Percentiles rank a stretch among this genome's conserved stretches.
These are phyloP conservation scores for Penicillium psychrosexuale DNA, from an alignment of 2,329 filamentous ascomycete species.

Conservation along the genomic window DNA sequence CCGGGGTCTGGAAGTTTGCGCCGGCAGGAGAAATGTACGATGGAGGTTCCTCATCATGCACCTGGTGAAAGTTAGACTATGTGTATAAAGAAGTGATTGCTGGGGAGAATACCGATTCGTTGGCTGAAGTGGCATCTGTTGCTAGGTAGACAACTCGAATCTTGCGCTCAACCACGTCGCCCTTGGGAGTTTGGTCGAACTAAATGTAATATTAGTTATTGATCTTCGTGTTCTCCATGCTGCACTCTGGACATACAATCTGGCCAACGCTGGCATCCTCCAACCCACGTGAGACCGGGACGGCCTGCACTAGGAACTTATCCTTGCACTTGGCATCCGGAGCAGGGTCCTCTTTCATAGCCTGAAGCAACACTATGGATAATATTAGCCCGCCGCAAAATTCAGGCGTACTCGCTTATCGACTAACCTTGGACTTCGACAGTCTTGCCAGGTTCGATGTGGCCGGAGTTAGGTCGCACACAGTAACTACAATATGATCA, in stretches of 20 bases:
- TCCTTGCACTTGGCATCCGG: conserved; percentile 86
- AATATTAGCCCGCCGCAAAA: conserved; percentile 19
- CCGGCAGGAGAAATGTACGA: conserved; percentile 57
- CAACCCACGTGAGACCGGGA: conserved; percentile 76
- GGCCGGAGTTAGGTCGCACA: conserved; percentile 92
- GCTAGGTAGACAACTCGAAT: conserved; percentile 86
- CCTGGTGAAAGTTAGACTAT: conserved; percentile 20
- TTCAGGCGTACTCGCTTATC: background rate
- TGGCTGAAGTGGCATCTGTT: conserved; percentile 50
- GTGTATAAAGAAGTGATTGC: background rate
- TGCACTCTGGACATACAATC: conserved; percentile 59
- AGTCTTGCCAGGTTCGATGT: conserved; percentile 83
- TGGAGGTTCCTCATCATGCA: conserved; percentile 47
- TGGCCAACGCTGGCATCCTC: conserved; percentile 76
- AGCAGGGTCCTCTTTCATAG: conserved; percentile 93
- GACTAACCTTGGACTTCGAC: conserved; percentile 85
- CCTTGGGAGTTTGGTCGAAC: conserved; percentile 76
- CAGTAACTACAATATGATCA: conserved; percentile 69
- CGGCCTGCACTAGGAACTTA: conserved; percentile 96
- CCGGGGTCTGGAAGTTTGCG: conserved; percentile 47
- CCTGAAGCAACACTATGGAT: conserved; percentile 78
- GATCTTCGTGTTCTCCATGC: conserved; percentile 4
- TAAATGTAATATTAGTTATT: conserved; percentile 38
- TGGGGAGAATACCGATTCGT: conserved; percentile 35
- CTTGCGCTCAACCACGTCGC: conserved; percentile 83